These are phyloP conservation scores for Haplosporangium sp. DNA, from an alignment of 371 early-diverging fungal species.

Conservation along the genomic window DNA sequence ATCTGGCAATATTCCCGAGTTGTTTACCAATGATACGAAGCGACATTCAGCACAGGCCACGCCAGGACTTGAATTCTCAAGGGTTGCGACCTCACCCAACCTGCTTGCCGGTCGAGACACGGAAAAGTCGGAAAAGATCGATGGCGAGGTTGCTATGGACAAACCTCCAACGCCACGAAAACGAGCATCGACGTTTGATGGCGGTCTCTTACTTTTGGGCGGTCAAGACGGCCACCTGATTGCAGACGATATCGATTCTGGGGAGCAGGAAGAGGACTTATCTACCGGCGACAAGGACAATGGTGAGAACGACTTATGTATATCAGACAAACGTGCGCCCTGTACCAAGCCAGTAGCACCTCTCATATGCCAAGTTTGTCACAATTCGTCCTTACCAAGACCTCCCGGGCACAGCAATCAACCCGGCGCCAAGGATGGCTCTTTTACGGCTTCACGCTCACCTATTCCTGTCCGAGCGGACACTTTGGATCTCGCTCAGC, in stretches of 20 bases:
- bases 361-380: constrained; percentile 34
- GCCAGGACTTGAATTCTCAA: constrained; percentile 16
- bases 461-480: constrained; percentile 1
- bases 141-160: neutral
- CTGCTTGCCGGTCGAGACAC: neutral
- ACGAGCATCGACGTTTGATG: constrained; percentile 53
- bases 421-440: neutral
- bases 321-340: neutral
- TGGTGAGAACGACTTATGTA: neutral
- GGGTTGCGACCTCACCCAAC: constrained; percentile 27
- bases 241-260: constrained; percentile 3
- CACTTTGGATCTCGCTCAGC: constrained; percentile 6
- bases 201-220: constrained; percentile 31
- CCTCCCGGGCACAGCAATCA: neutral
- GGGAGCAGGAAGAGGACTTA: constrained; percentile 36
- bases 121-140: neutral
- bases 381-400: constrained; percentile 13
- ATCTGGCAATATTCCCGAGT: constrained; percentile 37
- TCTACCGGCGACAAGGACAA: constrained; percentile 40
- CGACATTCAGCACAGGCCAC: constrained; percentile 3
- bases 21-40: constrained; percentile 23
- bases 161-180: constrained; percentile 29
- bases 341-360: constrained; percentile 2
- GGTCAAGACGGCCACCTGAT: constrained; percentile 3
- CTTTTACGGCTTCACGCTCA: constrained; percentile 4